Evolutionary conservation across 345 rosid genomes (phyloP).

Genomic region (Jatropha curcas): DNA sequence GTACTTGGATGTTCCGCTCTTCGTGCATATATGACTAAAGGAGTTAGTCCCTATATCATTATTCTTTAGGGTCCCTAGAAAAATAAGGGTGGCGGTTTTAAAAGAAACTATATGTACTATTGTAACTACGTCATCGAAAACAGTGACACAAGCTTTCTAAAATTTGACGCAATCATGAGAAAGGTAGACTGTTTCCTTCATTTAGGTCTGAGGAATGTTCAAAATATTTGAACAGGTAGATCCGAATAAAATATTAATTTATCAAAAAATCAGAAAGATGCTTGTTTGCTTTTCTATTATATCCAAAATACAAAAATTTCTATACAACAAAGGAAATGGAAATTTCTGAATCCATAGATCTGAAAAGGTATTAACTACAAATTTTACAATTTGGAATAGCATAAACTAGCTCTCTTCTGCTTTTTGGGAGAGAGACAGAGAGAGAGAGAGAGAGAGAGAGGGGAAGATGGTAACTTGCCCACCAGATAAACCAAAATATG

Average conservation of each 20-base stretch:
- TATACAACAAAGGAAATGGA: neutral
- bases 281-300: neutral
- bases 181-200: neutral
- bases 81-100: neutral
- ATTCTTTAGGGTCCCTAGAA: too few species aligned
- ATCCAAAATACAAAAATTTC: too few species aligned
- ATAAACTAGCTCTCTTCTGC: neutral
- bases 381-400: neutral
- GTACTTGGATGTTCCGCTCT: too few species aligned
- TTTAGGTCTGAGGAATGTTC: too few species aligned
- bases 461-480: slow-evolving; percentile 27
- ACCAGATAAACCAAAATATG: slow-evolving; percentile 37
- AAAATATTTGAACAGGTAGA: neutral
- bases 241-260: neutral
- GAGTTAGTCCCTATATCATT: too few species aligned
- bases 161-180: neutral
- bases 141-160: neutral
- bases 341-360: neutral
- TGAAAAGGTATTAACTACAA: neutral
- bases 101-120: too few species aligned
- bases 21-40: too few species aligned
- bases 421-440: slow-evolving; percentile 9
- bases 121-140: too few species aligned
- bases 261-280: neutral
- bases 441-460: too few species aligned